Conservation (phyloP, 345 rosid genomes). For the Aurinia saxatilis region DNA sequence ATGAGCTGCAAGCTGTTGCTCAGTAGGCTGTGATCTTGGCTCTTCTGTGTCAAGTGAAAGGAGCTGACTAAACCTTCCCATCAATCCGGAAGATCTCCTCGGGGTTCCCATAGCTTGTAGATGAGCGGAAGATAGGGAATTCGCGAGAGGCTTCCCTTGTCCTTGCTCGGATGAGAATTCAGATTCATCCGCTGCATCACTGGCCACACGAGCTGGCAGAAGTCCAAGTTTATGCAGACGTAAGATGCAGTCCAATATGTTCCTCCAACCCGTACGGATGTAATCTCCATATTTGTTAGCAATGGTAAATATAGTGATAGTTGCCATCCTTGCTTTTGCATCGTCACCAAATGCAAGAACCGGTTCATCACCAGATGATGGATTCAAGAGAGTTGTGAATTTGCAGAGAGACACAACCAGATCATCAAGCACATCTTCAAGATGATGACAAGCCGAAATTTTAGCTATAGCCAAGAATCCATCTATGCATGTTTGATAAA, state of each 20-base stretch:
- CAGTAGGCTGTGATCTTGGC: conserved; percentile 96
- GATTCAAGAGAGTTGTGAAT: conserved; percentile 90
- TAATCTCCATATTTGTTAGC: conserved; percentile 95
- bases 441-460: conserved; percentile 97
- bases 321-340: conserved; percentile 91
- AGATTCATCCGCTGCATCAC: conserved; percentile 97
- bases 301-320: conserved; percentile 91
- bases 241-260: conserved; percentile 89
- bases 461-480: conserved; percentile 96
- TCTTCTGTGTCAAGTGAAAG: conserved; percentile 96
- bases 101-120: conserved; percentile 85
- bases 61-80: conserved; percentile 99
- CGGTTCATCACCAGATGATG: conserved; percentile 83
- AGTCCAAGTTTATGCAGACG: conserved; percentile 96
- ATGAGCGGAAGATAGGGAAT: conserved; percentile 70
- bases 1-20: conserved; percentile 98
- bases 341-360: conserved; percentile 96
- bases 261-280: conserved; percentile 95
- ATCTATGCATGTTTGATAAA: conserved; percentile 92
- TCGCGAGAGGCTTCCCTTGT: conserved; percentile 75
- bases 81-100: conserved; percentile 91
- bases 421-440: conserved; percentile 97
- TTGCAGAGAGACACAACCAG: conserved; percentile 91
- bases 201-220: conserved; percentile 96
- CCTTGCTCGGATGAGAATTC: conserved; percentile 74